Evolutionary conservation across 176 grass and related monocot species (phyloP).

Genomic region (Chloris gayana): DNA sequence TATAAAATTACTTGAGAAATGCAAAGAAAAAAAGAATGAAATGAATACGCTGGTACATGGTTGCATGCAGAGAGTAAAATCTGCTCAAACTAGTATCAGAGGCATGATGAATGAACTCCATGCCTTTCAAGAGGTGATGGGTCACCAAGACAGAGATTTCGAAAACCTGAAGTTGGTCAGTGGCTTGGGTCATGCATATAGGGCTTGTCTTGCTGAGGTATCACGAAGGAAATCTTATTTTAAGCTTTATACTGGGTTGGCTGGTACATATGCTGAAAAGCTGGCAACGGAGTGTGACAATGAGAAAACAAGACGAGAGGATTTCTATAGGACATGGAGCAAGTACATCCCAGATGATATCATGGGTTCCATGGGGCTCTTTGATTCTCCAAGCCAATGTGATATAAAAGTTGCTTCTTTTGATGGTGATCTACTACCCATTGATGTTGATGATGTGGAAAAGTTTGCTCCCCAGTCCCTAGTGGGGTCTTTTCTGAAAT

Average conservation of each 20-base stretch:
- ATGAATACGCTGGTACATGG: slow-evolving; percentile 83
- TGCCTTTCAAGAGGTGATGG: slow-evolving; percentile 88
- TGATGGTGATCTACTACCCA: slow-evolving; percentile 74
- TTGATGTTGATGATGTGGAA: slow-evolving; percentile 87
- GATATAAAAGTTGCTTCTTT: slow-evolving; percentile 79
- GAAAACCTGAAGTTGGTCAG: slow-evolving; percentile 70
- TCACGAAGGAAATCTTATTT: slow-evolving; percentile 73
- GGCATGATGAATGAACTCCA: slow-evolving; percentile 87
- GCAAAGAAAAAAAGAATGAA: slow-evolving; percentile 67
- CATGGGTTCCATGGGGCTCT: slow-evolving; percentile 83
- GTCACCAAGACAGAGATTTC: slow-evolving; percentile 81
- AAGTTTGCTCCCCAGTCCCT: slow-evolving; percentile 70
- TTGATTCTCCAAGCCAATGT: slow-evolving; percentile 84
- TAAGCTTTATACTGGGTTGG: slow-evolving; percentile 92
- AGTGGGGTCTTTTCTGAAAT: slow-evolving; percentile 54
- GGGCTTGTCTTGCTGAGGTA: slow-evolving; percentile 90
- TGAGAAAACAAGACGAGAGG: slow-evolving; percentile 81
- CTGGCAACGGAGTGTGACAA: slow-evolving; percentile 71
- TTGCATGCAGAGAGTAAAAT: slow-evolving; percentile 90
- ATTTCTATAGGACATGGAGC: slow-evolving; percentile 77
- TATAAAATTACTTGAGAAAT: slow-evolving; percentile 78
- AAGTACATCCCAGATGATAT: slow-evolving; percentile 81
- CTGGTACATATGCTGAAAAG: slow-evolving; percentile 86
- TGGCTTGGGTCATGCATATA: slow-evolving; percentile 74
- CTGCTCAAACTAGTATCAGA: slow-evolving; percentile 72